Base-by-base conservation (phyloP, 1,139 yeast genomes). In the Scheffersomyces titani region DNA sequence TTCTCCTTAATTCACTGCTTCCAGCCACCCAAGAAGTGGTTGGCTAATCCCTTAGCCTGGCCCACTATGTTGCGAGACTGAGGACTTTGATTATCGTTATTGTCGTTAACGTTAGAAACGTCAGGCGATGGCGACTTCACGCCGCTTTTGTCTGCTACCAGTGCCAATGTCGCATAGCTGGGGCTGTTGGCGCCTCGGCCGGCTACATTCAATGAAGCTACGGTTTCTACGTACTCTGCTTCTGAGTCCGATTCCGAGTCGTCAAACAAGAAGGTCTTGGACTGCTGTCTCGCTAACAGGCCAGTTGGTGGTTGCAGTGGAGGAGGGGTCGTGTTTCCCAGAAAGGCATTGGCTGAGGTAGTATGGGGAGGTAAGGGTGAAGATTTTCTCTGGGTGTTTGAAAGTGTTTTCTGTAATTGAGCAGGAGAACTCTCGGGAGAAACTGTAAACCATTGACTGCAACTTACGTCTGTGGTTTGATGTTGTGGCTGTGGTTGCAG, bases 81-180 rank as follows among this genome's bases (percentile, higher is more conserved):
- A 47, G 24, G 21, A 56, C 50, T 49, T 44, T 54, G 54, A 40
- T 47, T 52, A 16, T 46, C 47, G 22, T 55, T 52, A n/a, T 59
- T 60, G 24, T 58, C 58, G 13, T 30, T 9, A 9, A 16, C 16
- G 13, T 11, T 7, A 30, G 40, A 30, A 19, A 52, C 52, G 19
- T 67, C 73, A 5, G 73, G 70, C 20, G 76, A 67, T 16, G 78
- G 80, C 66, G 73, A 70, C 22, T 66, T 64, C 51, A 77, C 75
- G 5, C 81, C 81, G 59, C 70, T 77, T 54, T 68, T 72, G 13
- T 81, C 86, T 2, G 87, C 87, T 21, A 84, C 84, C 61, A 81
- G 84, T 52, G 84, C 81, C 48, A 83, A 69, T 11, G 85, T 75
- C 51, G 75, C 72, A 61, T 77, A 78, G 56, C 78, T 75, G 36